These are phyloP conservation scores for Saccharum spontaneum DNA, from an alignment of 176 grass and related monocot genomes.

Conservation along the genomic window DNA sequence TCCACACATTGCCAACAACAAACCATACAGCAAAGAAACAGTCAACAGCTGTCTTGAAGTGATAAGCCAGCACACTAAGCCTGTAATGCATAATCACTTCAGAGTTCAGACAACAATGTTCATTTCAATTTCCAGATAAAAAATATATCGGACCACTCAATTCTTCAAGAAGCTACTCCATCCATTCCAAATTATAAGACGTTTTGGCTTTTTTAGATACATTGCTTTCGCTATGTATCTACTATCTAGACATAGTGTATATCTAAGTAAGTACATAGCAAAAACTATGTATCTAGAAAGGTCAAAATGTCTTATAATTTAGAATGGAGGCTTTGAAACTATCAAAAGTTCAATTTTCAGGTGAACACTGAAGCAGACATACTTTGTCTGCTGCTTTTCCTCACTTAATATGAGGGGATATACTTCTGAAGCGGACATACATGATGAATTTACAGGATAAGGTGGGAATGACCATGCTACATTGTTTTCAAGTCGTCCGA, in stretches of 20 bases:
- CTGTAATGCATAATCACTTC: slow-evolving; percentile 46
- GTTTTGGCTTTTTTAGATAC: no score
- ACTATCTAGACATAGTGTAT: no score
- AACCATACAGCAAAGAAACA: slow-evolving; percentile 99
- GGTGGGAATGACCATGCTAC: neutral
- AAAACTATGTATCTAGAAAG: no score
- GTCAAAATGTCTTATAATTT: no score
- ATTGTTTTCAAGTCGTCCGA: no score
- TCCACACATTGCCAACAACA: slow-evolving; percentile 99
- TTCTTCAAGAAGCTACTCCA: slow-evolving; percentile 22
- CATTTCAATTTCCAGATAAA: slow-evolving; percentile 9
- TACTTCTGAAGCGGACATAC: neutral
- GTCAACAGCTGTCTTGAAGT: slow-evolving; percentile 91
- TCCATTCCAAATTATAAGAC: no score
- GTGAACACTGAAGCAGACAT: neutral
- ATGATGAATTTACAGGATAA: neutral
- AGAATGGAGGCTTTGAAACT: slow-evolving; percentile 9
- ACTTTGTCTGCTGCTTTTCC: neutral
- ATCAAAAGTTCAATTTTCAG: neutral
- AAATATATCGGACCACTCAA: neutral
- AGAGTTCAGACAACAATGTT: slow-evolving; percentile 26
- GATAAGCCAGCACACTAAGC: slow-evolving; percentile 73
- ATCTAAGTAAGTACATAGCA: no score
- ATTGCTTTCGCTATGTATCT: no score
- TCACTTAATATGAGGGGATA: neutral